These are phyloP conservation scores for Thermothelomyces thermophilus DNA, from an alignment of 2,329 filamentous ascomycete species.

Conservation along the genomic window DNA sequence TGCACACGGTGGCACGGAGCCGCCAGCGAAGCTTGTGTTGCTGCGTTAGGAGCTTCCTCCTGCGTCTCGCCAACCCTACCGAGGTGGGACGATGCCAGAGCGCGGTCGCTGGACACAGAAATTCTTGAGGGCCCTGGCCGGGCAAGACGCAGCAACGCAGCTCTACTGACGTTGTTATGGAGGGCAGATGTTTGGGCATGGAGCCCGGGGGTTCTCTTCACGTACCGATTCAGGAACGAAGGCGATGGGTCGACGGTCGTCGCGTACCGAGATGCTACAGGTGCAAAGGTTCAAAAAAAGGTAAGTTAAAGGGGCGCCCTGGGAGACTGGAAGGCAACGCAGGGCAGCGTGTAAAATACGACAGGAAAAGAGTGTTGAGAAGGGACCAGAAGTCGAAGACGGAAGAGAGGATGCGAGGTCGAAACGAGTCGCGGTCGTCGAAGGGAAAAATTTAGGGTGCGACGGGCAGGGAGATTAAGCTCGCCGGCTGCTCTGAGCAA, in stretches of 20 bases:
- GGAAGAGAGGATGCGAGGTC: slow-evolving; percentile 18
- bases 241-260: slow-evolving; percentile 21
- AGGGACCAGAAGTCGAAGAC: slow-evolving; percentile 22
- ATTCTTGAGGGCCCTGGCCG: neutral
- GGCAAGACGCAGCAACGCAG: slow-evolving; percentile 3
- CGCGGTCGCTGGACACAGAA: neutral
- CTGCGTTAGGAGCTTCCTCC: slow-evolving; percentile 4
- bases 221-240: slow-evolving; percentile 22
- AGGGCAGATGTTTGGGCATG: neutral
- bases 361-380: slow-evolving; percentile 25
- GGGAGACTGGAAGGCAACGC: slow-evolving; percentile 20
- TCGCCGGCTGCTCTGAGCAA: slow-evolving; percentile 21
- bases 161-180: too few relatives aligned
- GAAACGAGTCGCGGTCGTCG: slow-evolving; percentile 21
- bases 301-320: slow-evolving; percentile 6
- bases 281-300: slow-evolving; percentile 13
- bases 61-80: neutral
- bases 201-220: slow-evolving; percentile 12
- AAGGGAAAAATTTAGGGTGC: slow-evolving; percentile 27
- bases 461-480: slow-evolving; percentile 22
- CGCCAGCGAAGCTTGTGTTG: slow-evolving; percentile 1
- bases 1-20: too few relatives aligned
- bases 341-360: slow-evolving; percentile 25
- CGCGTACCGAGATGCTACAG: slow-evolving; percentile 32
- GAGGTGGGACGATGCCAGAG: neutral